Percentiles rank a stretch among this genome's conserved stretches.
phyloP scores from a whole-genome alignment of 2,329 filamentous ascomycete genomes.

The Macrophomina pseudophaseolina region DNA sequence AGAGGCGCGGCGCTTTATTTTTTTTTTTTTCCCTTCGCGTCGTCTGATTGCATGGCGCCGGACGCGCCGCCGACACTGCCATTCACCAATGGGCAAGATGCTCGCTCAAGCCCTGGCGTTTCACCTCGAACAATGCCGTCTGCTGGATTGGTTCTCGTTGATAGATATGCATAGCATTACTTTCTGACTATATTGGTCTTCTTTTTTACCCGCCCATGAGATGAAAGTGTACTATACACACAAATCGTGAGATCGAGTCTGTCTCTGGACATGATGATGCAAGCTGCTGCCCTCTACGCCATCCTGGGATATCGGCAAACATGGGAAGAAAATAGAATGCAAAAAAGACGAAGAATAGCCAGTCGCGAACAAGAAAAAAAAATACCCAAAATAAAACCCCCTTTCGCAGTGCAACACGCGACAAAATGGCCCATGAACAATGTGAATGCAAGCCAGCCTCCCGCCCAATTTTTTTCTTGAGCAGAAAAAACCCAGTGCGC shows the following conservation, averaged over 20 bases:
- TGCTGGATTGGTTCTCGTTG: neutral
- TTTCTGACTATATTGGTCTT: slow-evolving; percentile 22
- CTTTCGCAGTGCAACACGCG: slow-evolving; percentile 18
- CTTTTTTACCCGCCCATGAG: slow-evolving; percentile 25
- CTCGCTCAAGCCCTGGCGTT: slow-evolving; percentile 9
- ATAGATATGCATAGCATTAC: slow-evolving; percentile 24
- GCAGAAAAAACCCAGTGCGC: slow-evolving; percentile 19
- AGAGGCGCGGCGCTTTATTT: neutral
- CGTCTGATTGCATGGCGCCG: slow-evolving; percentile 8
- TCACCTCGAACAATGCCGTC: neutral
- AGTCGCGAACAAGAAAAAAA: neutral
- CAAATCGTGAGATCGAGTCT: slow-evolving; percentile 21
- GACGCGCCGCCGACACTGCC: slow-evolving; percentile 8
- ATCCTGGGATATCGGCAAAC: slow-evolving; percentile 25
- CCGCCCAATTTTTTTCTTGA: slow-evolving; percentile 9
- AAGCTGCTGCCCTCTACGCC: slow-evolving; percentile 27
- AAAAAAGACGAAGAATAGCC: slow-evolving; percentile 5
- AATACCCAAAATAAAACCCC: neutral
- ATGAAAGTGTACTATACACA: slow-evolving; percentile 18
- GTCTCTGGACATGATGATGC: slow-evolving; percentile 20
- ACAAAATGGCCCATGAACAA: slow-evolving; percentile 21
- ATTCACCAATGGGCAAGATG: slow-evolving; percentile 18
- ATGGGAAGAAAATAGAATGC: neutral
- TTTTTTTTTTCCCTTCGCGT: neutral
- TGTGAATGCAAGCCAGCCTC: slow-evolving; percentile 26